Evolutionary conservation across 805 yeast species (phyloP), one percentile per base, ranked within the genome.

Genomic region (Metschnikowia vanudenii): DNA sequence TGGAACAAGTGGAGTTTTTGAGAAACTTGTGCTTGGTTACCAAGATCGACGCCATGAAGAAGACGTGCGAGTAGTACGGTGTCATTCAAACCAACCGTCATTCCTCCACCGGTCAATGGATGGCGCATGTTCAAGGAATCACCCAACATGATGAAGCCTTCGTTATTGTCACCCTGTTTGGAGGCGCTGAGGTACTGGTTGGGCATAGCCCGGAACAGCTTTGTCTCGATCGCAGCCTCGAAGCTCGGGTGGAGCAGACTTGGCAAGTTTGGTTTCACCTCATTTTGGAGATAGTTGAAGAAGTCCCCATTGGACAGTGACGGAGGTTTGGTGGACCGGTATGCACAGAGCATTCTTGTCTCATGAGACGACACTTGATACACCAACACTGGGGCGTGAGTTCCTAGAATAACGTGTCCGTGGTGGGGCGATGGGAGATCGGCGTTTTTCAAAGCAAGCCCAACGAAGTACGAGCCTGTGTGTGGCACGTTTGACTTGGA

Each of bases 21-120:
- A 18, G 77, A 60, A 17, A 94, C 80, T 4, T 68, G 57, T 13
- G 68, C 78, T 55, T 83, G 75, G 61, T 90, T 85, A 20, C 61
- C 61, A 40, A 94, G 74, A 43, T 78, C 80, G 5, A 74, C 75
- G 11, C 81, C 78, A 1, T 70, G 59, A 43, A 94, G 72, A 33
- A 87, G 67, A 55, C 78, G 76, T 16, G 87, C 81, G 38, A 90
- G 73, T 29, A 86, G 62, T 0, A 78, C 85, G 3, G 88, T 87
- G 65, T 94, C 99, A 61, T 83, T 87, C 50, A 94, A 72, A 2
- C 97, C 97, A 36, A 94, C 99, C 20, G 98, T 90, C 99, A 94
- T 94, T 51, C 99, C 99, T 53, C 99, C 99, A 43, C 99, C 99
- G 1, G 98, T 94, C 51, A 94, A 78, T 22, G 99, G 99, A 64